Base-by-base conservation (phyloP, 352 stramenopile species). In the Phytophthora chlamydospora region DNA sequence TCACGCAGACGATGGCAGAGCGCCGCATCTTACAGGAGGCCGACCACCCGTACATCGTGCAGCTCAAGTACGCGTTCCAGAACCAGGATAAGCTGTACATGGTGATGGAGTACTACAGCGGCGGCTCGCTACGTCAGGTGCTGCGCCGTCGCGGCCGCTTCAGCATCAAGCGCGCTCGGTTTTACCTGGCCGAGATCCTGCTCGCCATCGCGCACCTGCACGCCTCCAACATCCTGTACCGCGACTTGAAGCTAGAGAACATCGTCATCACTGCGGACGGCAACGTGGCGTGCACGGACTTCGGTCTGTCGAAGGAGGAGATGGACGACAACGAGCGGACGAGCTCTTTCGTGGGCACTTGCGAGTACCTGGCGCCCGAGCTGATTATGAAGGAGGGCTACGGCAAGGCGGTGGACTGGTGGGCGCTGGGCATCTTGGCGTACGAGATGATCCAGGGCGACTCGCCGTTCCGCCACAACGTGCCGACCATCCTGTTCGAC, bases 31-130 rank as follows among this genome's bases (percentile, higher is more conserved):
- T 90, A 10, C 81, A 90, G 43, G 81, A 90, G 66, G 81, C 81
- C 35, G 78, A 88, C 58, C 81, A 90, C 60, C 81, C 81, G 47
- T 90, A 89, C 71, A 90, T 90, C 48, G 81, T 90, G 9, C 81
- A 89, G 68, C 68, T 90, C 9, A 74, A 83, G 52, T 90, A 88
- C 47, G 81, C 81, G 21, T 90, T 90, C 68, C 81, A 90, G 65
- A 90, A 89, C 64, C 79, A 88, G 45, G 79, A 90, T 71, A 90
- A 90, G 60, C 68, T 90, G 12, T 90, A 90, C 66, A 90, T 90
- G 81, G 81, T 90, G 38, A 90, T 90, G 81, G 81, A 90, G 39
- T 90, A 89, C 52, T 90, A 90, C 68, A 89, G 79, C 53, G 81
- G 81, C 50, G 81, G 81, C 9, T 89, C 78, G 21, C 62, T 90